Evolutionary conservation across 1,284 basidiomycete species (phyloP), one percentile per base, ranked within the genome.

Genomic region (Mycena sp.): DNA sequence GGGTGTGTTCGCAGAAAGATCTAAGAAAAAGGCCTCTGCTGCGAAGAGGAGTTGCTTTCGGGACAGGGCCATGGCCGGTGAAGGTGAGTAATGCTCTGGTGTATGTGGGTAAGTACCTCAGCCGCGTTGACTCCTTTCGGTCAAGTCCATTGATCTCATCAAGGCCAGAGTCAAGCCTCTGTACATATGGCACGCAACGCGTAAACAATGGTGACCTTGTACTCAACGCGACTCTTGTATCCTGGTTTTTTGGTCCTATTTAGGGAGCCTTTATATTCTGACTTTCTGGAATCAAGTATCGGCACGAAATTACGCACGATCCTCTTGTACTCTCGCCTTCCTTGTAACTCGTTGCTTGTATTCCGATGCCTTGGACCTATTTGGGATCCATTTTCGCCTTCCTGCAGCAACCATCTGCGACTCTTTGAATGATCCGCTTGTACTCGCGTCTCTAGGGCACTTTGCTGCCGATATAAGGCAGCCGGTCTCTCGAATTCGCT

Each of bases 21-120:
- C 80, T 19, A 70, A 67, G 67, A 82, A 77, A 55, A 80, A 78
- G 6, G 70, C 62, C 48, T 76, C 67, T 9, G 75, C 75, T 4
- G 76, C 71, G 2, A 69, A 65, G 38, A 75, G 67, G 29, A 81
- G 71, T 46, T 76, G 72, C 56, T 73, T 66, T 25, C n/a, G 17
- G 17, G 51, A 32, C 16, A 50, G 58, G 28, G 59, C 14, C 59
- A 53, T 55, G 43, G 25, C 25, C 37, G 49, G n/a, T n/a, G n/a
- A n/a, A n/a, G n/a, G n/a, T n/a, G n/a, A n/a, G n/a, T n/a, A n/a
- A n/a, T n/a, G n/a, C n/a, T n/a, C n/a, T n/a, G n/a, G n/a, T n/a
- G n/a, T n/a, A n/a, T n/a, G n/a, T n/a, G n/a, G n/a, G n/a, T n/a
- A n/a, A n/a, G n/a, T n/a, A n/a, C n/a, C n/a, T n/a, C n/a, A n/a